These are phyloP conservation scores for Gynandropsis gynandra DNA, from an alignment of 345 rosid genomes.

Conservation along the genomic window DNA sequence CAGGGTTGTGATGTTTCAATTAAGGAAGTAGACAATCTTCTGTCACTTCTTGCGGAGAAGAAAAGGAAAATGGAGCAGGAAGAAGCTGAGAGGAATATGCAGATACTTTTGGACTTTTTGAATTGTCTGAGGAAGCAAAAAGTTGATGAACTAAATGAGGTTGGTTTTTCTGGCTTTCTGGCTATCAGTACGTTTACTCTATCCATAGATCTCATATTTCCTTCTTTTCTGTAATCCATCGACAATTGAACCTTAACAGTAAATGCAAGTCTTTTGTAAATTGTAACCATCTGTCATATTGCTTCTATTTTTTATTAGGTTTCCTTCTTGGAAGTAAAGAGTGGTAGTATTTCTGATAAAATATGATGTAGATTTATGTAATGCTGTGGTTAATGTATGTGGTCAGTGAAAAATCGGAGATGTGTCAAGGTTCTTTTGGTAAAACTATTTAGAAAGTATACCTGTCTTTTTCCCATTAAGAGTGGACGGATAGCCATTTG, in stretches of 20 bases:
- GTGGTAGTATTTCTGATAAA: no score
- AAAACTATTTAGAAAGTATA: no score
- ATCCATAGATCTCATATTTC: background rate
- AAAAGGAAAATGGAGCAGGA: conserved; percentile 96
- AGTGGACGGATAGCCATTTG: no score
- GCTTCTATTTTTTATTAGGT: background rate
- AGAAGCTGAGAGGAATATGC: conserved; percentile 98
- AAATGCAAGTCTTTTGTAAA: no score
- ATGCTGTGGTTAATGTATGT: no score
- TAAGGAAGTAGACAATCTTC: conserved; percentile 78
- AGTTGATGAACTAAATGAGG: conserved; percentile 87
- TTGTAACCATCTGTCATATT: background rate
- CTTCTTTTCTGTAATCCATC: conserved; percentile 3
- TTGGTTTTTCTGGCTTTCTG: conserved; percentile 28
- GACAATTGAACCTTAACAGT: no score
- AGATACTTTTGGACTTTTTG: conserved; percentile 83
- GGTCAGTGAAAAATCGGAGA: no score
- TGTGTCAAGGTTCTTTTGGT: no score
- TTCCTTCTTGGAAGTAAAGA: no score
- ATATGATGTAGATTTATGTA: no score
- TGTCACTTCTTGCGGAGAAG: conserved; percentile 69
- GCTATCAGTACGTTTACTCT: background rate
- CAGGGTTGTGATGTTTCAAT: conserved; percentile 92
- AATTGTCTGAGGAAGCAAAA: conserved; percentile 79
- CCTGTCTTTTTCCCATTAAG: no score